A percentile compares a stretch with the other conserved stretches of the same genome.
These are phyloP conservation scores for Rosa lucieae DNA, from an alignment of 306 rosid species.

Conservation along the genomic window DNA sequence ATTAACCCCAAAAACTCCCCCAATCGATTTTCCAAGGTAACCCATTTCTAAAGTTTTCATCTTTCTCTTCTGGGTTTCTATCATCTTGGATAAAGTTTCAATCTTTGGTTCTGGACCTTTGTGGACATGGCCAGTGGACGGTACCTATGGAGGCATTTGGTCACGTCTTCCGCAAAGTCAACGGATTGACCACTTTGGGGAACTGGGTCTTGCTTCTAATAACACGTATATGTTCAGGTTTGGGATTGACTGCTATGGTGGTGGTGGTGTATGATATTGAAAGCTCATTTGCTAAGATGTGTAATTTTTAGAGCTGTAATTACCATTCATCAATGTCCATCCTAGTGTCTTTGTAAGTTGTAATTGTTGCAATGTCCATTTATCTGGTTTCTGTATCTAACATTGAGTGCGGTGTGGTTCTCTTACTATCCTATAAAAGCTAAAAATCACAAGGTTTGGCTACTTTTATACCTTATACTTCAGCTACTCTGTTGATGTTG, in stretches of 20 bases:
- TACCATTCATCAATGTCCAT: conserved; percentile 17
- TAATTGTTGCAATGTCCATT: not conserved
- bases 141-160: conserved; percentile 85
- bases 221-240: conserved; percentile 19
- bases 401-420: conserved; percentile 12
- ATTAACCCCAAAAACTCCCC: conserved; percentile 41
- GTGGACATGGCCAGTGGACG: conserved; percentile 98
- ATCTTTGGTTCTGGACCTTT: conserved; percentile 58
- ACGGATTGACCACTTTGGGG: conserved; percentile 40
- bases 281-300: not conserved
- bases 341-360: conserved; percentile 11
- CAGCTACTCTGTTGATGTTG: not conserved
- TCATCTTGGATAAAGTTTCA: not conserved
- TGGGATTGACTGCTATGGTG: conserved; percentile 18
- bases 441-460: not conserved
- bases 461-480: not conserved
- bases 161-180: conserved; percentile 44
- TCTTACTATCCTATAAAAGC: not conserved
- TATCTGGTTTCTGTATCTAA: conserved; percentile 7
- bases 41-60: not conserved
- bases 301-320: conserved; percentile 16
- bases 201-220: not conserved
- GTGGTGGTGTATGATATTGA: not conserved
- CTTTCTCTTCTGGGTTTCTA: conserved; percentile 11
- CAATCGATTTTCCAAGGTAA: too few relatives aligned